Conservation (phyloP, 345 rosid species). For the Ceriops tagal region DNA sequence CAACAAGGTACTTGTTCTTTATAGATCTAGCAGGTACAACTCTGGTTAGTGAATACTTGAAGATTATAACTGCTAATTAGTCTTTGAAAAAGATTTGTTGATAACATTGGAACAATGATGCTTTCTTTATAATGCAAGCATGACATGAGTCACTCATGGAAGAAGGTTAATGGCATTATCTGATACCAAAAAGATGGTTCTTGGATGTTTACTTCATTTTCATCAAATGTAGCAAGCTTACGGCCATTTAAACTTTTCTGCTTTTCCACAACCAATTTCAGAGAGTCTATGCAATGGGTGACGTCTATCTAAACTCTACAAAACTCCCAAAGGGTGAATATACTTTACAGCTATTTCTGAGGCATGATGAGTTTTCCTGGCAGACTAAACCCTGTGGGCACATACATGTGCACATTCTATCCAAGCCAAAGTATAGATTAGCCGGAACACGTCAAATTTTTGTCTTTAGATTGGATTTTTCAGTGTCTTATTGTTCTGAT, state of each 20-base stretch:
- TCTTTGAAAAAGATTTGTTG: not conserved
- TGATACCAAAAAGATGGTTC: not conserved
- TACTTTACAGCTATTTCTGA: slow-evolving; percentile 63
- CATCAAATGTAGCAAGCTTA: slow-evolving; percentile 6
- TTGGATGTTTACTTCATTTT: not conserved
- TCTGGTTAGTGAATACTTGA: not conserved
- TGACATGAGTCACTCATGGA: slow-evolving; percentile 5
- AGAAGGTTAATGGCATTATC: slow-evolving; percentile 9
- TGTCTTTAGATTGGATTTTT: not conserved
- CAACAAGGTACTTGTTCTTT: slow-evolving; percentile 61
- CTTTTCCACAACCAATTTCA: slow-evolving; percentile 23
- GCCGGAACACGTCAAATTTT: not conserved
- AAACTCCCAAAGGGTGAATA: slow-evolving; percentile 94
- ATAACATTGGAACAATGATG: too few relatives aligned
- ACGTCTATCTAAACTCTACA: slow-evolving; percentile 73
- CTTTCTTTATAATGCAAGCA: not conserved
- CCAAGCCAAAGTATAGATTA: not conserved
- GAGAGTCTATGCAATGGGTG: slow-evolving; percentile 84
- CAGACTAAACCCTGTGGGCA: not conserved
- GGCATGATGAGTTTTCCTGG: slow-evolving; percentile 39
- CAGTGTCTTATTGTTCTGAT: not conserved
- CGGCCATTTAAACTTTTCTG: not conserved
- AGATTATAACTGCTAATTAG: not conserved
- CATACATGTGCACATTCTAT: not conserved
- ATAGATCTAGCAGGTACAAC: not conserved